A percentile compares a stretch with the other conserved stretches of the same genome.
phyloP scores from a whole-genome alignment of 2,329 filamentous ascomycete species.

The Clarireedia hainanense region DNA sequence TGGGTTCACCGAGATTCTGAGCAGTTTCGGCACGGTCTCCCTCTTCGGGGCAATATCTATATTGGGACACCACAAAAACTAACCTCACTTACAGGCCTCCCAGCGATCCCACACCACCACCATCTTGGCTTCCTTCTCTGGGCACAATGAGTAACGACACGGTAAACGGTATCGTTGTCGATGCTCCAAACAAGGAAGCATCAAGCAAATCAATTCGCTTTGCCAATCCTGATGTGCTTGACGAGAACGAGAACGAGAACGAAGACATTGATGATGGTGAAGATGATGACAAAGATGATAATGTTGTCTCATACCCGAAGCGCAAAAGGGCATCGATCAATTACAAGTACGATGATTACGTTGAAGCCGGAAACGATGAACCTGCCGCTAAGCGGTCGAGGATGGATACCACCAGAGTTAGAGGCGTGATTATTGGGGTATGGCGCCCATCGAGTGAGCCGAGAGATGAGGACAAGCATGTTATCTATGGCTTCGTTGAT shows the following conservation, averaged over 20 bases:
- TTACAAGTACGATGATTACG: conserved; percentile 39
- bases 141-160: background rate
- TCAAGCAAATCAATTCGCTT: background rate
- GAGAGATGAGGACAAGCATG: conserved; percentile 43
- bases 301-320: conserved; percentile 40
- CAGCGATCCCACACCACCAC: no score
- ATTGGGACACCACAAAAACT: no score
- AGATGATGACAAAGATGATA: conserved; percentile 28
- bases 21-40: no score
- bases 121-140: no score
- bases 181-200: background rate
- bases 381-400: conserved; percentile 20
- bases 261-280: background rate
- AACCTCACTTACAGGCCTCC: no score
- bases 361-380: conserved; percentile 11
- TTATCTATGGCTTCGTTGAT: conserved; percentile 56
- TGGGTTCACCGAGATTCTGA: no score
- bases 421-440: conserved; percentile 41
- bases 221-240: background rate
- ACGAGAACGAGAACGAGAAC: conserved; percentile 21
- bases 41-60: no score
- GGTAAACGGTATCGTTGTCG: background rate
- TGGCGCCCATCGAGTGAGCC: conserved; percentile 52
- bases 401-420: conserved; percentile 15
- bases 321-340: conserved; percentile 47